A percentile compares a stretch with the other conserved stretches of the same genome.
These are phyloP conservation scores for Pinus taeda DNA, from an alignment of 75 land plant species.

Conservation along the genomic window DNA sequence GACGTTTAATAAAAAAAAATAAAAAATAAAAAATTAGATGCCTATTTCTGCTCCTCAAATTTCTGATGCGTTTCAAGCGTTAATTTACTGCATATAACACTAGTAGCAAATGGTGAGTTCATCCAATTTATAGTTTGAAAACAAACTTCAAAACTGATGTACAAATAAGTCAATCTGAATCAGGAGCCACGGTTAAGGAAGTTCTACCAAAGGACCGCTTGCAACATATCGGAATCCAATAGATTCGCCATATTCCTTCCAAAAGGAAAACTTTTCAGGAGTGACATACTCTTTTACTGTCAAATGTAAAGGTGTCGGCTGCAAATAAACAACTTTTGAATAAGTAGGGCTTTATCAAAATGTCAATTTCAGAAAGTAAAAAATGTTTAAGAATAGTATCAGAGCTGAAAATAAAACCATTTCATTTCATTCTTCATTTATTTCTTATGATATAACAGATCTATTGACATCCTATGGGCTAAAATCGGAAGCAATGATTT, in stretches of 20 bases:
- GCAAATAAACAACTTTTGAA: constrained; percentile 4
- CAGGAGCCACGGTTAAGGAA: background rate
- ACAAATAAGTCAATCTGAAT: constrained; percentile 3
- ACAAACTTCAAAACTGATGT: background rate
- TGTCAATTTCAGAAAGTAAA: constrained; percentile 1
- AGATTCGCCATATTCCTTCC: constrained; percentile 95
- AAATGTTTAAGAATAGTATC: constrained; percentile 1
- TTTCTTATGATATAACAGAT: background rate
- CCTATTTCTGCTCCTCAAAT: background rate
- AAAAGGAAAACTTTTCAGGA: constrained; percentile 85
- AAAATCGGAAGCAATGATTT: background rate
- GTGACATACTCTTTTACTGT: constrained; percentile 93
- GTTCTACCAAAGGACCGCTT: constrained; percentile 65
- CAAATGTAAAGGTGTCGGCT: constrained; percentile 92
- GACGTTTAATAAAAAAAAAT: constrained; percentile 4
- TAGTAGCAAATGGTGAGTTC: background rate
- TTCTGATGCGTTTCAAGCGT: background rate
- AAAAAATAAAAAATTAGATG: constrained; percentile 9
- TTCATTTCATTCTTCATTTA: background rate
- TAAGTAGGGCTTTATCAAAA: background rate
- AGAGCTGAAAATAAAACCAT: background rate
- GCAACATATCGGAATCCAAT: constrained; percentile 89
- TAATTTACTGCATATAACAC: background rate
- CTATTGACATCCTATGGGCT: background rate
- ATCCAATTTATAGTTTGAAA: background rate